Evolutionary conservation across 495 filamentous ascomycete genomes (phyloP), one percentile per base, ranked within the genome.

Genomic region (Penicillium mononematosum): DNA sequence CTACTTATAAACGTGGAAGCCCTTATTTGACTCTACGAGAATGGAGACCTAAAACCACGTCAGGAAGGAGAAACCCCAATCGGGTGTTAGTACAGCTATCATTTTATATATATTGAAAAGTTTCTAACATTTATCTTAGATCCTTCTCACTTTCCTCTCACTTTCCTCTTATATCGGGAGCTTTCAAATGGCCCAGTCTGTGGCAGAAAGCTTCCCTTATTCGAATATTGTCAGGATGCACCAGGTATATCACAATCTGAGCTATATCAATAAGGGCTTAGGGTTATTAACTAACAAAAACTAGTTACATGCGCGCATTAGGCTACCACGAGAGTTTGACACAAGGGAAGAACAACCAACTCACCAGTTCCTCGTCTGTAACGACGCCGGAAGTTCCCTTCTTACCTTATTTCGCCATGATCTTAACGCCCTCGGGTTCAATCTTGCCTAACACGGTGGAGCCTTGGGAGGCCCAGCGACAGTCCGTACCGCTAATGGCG

Each of bases 351-450:
- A 51, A 19, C 16, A 27, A n/a, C n/a, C n/a, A 5, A 51, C 34
- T 20, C 49, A 34, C 11, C 49, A 34, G 12, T 41, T 51, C 14
- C n/a, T 51, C 12, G 49, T 51, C 0, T 51, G n/a, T n/a, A 51
- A 41, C 24, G 34, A 51, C 11, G 41, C 49, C 24, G 49, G 49
- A 51, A 51, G 49, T 31, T 27, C 19, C 34, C 9, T 41, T 12
- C 49, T 52, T 41, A 52, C 36, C 12, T 5, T 52, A 0, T 52
- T 52, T 22, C 3, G 3, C n/a, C 43, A 36, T 5, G 34, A 52
- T 27, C 36, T 52, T 6, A 16, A 17, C 0, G 44, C 24, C 0
- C 24, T 29, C 17, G 25, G 29, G 24, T 46, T 46, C 24, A 16
- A 46, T 5, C 10, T 29, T 25, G 2, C 10, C n/a, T 14, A 17